Percentiles rank a stretch among this genome's conserved stretches.
phyloP scores from a whole-genome alignment of 805 yeast genomes.

The Kuraishia hungarica region DNA sequence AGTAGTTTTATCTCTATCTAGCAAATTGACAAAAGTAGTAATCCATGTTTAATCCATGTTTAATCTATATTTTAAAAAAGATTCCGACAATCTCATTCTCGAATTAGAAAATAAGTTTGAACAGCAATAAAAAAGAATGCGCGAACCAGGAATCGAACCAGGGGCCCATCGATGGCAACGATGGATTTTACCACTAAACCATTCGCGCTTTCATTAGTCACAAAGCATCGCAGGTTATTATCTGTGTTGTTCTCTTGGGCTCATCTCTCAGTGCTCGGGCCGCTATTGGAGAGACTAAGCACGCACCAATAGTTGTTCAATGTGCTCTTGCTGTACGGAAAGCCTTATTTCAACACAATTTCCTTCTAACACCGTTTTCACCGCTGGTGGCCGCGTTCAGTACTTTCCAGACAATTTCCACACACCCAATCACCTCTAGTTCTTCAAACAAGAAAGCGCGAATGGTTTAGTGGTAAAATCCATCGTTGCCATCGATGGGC shows the following conservation, averaged over 20 bases:
- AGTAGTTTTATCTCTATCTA: too few species aligned
- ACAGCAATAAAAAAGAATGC: background rate
- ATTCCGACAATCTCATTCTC: too few species aligned
- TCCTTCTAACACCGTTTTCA: too few species aligned
- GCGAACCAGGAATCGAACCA: slow-evolving; percentile 2
- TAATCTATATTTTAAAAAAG: background rate
- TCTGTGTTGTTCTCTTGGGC: too few species aligned
- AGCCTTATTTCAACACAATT: background rate
- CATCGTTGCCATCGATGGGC: slow-evolving; percentile 7
- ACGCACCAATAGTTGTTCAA: background rate
- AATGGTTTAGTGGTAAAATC: slow-evolving; percentile 9
- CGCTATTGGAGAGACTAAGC: background rate
- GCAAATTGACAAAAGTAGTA: background rate
- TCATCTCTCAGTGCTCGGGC: background rate
- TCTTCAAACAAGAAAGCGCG: slow-evolving; percentile 2
- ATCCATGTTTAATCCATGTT: too few species aligned
- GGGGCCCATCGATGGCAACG: slow-evolving; percentile 2
- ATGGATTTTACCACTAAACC: slow-evolving; percentile 1
- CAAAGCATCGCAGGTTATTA: background rate
- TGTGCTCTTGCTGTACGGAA: background rate
- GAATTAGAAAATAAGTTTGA: background rate
- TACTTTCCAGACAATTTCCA: too few species aligned
- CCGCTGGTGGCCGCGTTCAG: too few species aligned
- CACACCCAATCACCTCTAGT: too few species aligned
- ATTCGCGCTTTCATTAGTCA: background rate